Base-by-base conservation (phyloP, 306 rosid genomes). In the Sphenostylis stenocarpa region DNA sequence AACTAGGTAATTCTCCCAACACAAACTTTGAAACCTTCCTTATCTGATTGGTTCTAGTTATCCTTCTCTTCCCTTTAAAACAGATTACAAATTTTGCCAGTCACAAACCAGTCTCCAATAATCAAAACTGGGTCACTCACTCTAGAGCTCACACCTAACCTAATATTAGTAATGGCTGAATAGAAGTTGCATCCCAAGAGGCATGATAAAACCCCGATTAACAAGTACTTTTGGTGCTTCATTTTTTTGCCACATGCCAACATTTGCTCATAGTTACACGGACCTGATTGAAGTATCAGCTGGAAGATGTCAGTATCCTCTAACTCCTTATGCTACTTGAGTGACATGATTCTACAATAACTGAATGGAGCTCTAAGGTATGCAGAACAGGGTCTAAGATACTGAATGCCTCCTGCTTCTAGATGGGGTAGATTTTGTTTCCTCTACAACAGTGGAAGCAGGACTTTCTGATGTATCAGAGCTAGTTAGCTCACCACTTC, bases 401-500 rank as follows among this genome's bases (percentile, higher is more conserved):
- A 87, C 73, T 1, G 97, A 92, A 48, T 86, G 91, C 77, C 96
- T 89, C 84, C 90, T 86, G 84, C 96, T 95, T 88, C 97, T 89
- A 11, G 95, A 90, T 23, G 93, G 92, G 3, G 93, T 89, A 11
- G 97, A 92, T 45, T 92, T 94, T 13, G 96, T 90, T 78, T 94
- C 97, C 76, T 90, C 95, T 19, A 86, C 87, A 61, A 85, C 89
- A 0, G 92, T 86, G 70, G 97, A 89, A 81, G 88, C 94, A 29
- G 92, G 97, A 80, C 98, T 95, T 28, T 90, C 98, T 3, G 97
- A 95, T 4, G 98, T 91, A 75, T 95, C 94, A 1, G 96, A 92
- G 86, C 98, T 89, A n/a, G 92, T 89, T 9, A 86, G 81, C 83
- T 95, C 97, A 4, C 94, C 91, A 26, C 61, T 89, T 77, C 78